These are phyloP conservation scores for Paecilomyces formosus DNA, from an alignment of 2,329 filamentous ascomycete genomes.

Conservation along the genomic window DNA sequence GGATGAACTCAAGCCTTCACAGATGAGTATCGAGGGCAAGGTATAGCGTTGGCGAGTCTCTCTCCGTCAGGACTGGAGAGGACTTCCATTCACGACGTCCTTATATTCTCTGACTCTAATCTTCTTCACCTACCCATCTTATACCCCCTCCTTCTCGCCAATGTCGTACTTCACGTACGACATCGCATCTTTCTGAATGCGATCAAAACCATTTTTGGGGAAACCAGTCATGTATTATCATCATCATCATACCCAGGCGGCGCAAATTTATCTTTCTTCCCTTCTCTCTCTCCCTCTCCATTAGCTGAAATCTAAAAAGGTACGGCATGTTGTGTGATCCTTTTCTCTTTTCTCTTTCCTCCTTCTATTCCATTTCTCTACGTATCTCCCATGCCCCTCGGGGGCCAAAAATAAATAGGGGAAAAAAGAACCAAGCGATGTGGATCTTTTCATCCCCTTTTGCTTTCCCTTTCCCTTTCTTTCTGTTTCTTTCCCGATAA, in stretches of 20 bases:
- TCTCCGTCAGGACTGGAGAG: no score
- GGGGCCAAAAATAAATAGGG: no score
- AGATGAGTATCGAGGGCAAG: slow-evolving; percentile 17
- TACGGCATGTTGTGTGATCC: not conserved
- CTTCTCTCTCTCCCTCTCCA: not conserved
- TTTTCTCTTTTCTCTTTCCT: not conserved
- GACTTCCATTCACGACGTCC: not conserved
- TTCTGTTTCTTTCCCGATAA: not conserved
- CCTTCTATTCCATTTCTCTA: not conserved
- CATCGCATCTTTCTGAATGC: not conserved
- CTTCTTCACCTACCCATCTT: not conserved
- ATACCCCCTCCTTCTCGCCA: not conserved
- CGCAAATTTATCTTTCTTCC: not conserved
- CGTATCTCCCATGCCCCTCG: not conserved
- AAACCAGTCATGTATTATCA: not conserved
- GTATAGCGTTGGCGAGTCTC: slow-evolving; percentile 7
- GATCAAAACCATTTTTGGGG: not conserved
- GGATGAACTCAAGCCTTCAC: slow-evolving; percentile 9
- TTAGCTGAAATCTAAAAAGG: not conserved
- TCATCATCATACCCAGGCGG: slow-evolving; percentile 1
- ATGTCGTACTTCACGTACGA: no score
- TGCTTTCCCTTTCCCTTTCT: not conserved
- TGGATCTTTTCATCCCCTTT: not conserved
- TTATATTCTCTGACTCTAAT: not conserved
- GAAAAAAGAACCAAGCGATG: not conserved